These are phyloP conservation scores for Diaporthe citri DNA, from an alignment of 2,329 filamentous ascomycete species.

Conservation along the genomic window DNA sequence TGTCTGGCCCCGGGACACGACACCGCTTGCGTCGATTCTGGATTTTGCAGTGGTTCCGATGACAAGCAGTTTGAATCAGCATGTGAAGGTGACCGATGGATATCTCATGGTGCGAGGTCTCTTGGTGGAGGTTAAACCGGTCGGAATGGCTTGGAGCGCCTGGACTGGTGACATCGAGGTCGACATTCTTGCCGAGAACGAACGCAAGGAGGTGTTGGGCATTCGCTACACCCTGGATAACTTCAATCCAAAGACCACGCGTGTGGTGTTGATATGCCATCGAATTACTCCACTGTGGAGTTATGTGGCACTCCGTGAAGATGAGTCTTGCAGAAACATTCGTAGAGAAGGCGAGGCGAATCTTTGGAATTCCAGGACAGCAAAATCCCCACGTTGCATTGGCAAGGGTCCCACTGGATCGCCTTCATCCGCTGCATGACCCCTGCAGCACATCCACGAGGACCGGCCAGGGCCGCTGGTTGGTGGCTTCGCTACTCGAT, in stretches of 20 bases:
- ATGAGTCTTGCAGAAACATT: background rate
- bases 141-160: background rate
- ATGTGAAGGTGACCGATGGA: background rate
- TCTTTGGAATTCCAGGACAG: background rate
- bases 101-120: background rate
- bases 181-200: background rate
- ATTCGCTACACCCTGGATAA: background rate
- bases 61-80: background rate
- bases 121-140: background rate
- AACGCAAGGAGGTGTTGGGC: background rate
- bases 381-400: background rate
- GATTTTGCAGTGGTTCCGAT: background rate
- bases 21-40: background rate
- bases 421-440: background rate
- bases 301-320: background rate
- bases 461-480: slow-evolving; percentile 16
- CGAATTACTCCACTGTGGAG: background rate
- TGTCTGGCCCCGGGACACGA: background rate
- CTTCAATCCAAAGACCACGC: background rate
- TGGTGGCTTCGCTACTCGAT: slow-evolving; percentile 18
- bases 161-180: background rate
- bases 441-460: slow-evolving; percentile 27
- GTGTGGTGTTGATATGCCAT: background rate
- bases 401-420: slow-evolving; percentile 11
- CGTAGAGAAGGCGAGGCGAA: background rate